Percentiles rank a stretch among this genome's conserved stretches.
Conservation (phyloP, 2,329 filamentous ascomycete species). For the Stylonectria norvegica region DNA sequence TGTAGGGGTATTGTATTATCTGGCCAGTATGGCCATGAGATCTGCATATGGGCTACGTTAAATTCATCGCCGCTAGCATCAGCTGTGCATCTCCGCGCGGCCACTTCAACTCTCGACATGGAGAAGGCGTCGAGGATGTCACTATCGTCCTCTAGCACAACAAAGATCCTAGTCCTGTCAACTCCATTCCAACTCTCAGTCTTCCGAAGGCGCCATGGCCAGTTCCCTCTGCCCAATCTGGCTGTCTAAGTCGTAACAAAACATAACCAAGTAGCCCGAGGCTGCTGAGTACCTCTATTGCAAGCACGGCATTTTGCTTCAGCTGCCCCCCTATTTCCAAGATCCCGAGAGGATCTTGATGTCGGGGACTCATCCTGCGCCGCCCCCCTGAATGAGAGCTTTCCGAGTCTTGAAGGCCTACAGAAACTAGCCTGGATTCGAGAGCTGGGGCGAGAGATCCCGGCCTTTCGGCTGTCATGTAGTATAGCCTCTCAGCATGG, state of each 20-base stretch:
- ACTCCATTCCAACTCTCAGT: slow-evolving; percentile 17
- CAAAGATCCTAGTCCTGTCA: slow-evolving; percentile 19
- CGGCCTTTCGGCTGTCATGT: slow-evolving; percentile 17
- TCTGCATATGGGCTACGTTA: too few relatives aligned
- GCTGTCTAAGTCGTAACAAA: slow-evolving; percentile 56
- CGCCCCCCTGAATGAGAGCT: slow-evolving; percentile 4
- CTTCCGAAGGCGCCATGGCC: slow-evolving; percentile 15
- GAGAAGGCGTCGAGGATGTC: too few relatives aligned
- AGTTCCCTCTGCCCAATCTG: slow-evolving; percentile 21
- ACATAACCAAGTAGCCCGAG: slow-evolving; percentile 72
- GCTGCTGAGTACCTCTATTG: slow-evolving; percentile 71
- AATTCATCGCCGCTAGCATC: too few relatives aligned
- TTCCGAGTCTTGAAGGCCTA: slow-evolving; percentile 5
- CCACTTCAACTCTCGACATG: too few relatives aligned
- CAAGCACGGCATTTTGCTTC: slow-evolving; percentile 60
- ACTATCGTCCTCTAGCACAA: slow-evolving; percentile 15
- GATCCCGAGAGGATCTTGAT: slow-evolving; percentile 76
- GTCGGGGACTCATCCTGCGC: slow-evolving; percentile 21
- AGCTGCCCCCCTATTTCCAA: slow-evolving; percentile 66
- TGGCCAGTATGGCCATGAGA: too few relatives aligned
- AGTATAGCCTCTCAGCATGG: slow-evolving; percentile 29
- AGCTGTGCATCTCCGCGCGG: neutral
- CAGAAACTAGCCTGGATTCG: slow-evolving; percentile 20
- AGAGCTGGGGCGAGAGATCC: slow-evolving; percentile 4
- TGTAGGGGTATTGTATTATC: too few relatives aligned